Base-by-base conservation (phyloP, 768 basidiomycete genomes). In the Clathrus columnatus region DNA sequence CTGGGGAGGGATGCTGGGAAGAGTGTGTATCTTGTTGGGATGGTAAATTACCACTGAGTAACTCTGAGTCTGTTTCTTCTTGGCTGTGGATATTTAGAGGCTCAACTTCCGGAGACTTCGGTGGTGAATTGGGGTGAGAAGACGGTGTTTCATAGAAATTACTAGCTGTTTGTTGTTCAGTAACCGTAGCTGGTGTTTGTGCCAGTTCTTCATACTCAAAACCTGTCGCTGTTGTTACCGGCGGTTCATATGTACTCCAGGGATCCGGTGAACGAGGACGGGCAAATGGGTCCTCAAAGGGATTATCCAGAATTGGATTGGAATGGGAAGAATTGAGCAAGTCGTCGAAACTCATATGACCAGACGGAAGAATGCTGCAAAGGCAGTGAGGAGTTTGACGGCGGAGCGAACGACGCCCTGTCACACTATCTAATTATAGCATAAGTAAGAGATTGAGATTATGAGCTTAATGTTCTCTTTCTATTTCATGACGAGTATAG, bases 271-370 rank as follows among this genome's bases (percentile, higher is more conserved):
- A 87, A 43, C 85, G 66, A 26, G 64, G 77, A 56, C 78, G 77
- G n/a, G 76, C 71, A 61, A 87, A 87, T 4, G 84, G 83, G 64
- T 85, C 81, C 36, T 80, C 80, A 58, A 90, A 89, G 0, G 87
- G 87, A 61, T 89, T 88, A 55, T 81, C 76, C 65, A 86, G 84
- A n/a, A 87, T 71, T 36, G 72, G 75, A 61, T 69, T 73, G 4
- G 47, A 7, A 61, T 79, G 77, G 24, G 84, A 83, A 51, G 79
- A 75, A 10, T 72, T 73, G 30, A 90, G 75, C 48, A 90, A 68
- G 68, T 90, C 87, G 71, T 89, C 87, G 67, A 90, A 90, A 17
- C 60, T 47, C 11, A n/a, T 43, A 46, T 51, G 17, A 20, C 28
- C 23, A n/a, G 28, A 29, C 49, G 41, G 41, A 42, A 11, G 41